Evolutionary conservation across 352 stramenopile species (phyloP), one percentile per base, ranked within the genome.

Genomic region (Phytopythium montanum): DNA sequence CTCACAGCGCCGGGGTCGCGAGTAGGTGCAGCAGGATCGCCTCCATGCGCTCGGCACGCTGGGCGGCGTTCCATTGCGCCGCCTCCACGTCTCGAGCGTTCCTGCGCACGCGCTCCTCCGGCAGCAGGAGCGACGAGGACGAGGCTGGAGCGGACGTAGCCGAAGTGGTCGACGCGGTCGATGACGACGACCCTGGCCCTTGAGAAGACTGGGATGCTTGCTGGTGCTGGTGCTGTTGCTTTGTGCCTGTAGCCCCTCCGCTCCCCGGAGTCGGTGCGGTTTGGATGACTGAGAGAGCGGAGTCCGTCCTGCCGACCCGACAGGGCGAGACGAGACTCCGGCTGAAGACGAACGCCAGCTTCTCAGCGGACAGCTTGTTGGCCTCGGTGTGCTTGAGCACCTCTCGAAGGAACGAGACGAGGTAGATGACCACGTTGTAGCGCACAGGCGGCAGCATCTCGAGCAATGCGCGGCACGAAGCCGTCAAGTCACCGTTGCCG

Each of bases 381-480:
- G 49, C 66, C 34, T 61, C 53, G 0, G 45, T 46, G 39, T 90
- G 72, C 56, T 89, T 85, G 23, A 99, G 79, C 26, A 98, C 74
- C 76, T 99, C 94, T 46, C 96, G 90, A 55, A 99, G 88, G 60
- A 99, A 99, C 1, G 94, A 96, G 26, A 99, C 82, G 26, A 99
- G 68, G 67, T 99, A 99, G 16, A 99, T 90, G 46, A 99, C 94
- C 8, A 97, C 83, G 72, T 99, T 99, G 79, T 98, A 99, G 26
- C 95, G 76, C 58, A 98, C 86, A 10, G 95, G 90, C 21, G 93
- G 76, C n/a, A 99, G 75, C n/a, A 66, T 65, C 55, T 94, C 81
- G 2, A 96, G 58, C 16, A 94, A 60, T 2, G 73, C 51, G 25
- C 74, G 70, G 59, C 79, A 89, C 72, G 88, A 70, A 81, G 97